Evolutionary conservation across 805 yeast genomes (phyloP).

Genomic region (Starmerella bombi): DNA sequence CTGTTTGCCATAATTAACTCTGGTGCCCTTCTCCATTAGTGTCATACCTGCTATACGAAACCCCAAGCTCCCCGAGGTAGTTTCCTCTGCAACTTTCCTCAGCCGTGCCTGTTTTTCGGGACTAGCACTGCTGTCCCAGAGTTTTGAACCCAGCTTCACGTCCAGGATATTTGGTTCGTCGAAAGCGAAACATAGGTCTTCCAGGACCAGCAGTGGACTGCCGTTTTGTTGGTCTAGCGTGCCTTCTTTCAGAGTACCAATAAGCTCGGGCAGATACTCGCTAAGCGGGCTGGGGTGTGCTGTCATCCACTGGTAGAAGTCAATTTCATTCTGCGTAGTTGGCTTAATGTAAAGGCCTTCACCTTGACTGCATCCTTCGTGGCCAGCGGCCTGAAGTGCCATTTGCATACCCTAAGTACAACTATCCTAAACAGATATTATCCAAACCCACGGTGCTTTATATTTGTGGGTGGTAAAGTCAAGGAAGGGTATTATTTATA

Average conservation of each 20-base stretch:
- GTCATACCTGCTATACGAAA: conserved; percentile 87
- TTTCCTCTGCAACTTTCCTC: conserved; percentile 45
- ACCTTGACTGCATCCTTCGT: conserved; percentile 56
- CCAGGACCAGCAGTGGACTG: conserved; percentile 41
- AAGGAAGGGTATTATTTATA: no score
- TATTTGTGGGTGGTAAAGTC: no score
- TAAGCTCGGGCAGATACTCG: conserved; percentile 39
- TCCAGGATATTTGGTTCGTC: conserved; percentile 62
- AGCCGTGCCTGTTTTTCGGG: conserved; percentile 51
- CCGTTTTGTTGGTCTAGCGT: conserved; percentile 11
- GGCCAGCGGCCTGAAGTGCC: conserved; percentile 76
- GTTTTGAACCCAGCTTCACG: conserved; percentile 60
- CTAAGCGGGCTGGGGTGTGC: conserved; percentile 18
- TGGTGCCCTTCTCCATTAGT: conserved; percentile 33
- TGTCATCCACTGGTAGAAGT: conserved; percentile 46
- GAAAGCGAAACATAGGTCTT: conserved; percentile 54
- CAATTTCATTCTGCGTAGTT: conserved; percentile 48
- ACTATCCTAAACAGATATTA: no score
- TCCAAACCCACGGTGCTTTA: no score
- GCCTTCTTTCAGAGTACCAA: conserved; percentile 41
- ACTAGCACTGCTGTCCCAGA: conserved; percentile 48
- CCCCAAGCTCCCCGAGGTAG: conserved; percentile 70
- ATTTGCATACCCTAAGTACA: conserved; percentile 8
- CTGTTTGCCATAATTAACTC: conserved; percentile 45
- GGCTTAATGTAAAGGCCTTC: conserved; percentile 67